A percentile compares a stretch with the other conserved stretches of the same genome.
These are phyloP conservation scores for Aspergillus sclerotioniger DNA, from an alignment of 495 filamentous ascomycete species.

Conservation along the genomic window DNA sequence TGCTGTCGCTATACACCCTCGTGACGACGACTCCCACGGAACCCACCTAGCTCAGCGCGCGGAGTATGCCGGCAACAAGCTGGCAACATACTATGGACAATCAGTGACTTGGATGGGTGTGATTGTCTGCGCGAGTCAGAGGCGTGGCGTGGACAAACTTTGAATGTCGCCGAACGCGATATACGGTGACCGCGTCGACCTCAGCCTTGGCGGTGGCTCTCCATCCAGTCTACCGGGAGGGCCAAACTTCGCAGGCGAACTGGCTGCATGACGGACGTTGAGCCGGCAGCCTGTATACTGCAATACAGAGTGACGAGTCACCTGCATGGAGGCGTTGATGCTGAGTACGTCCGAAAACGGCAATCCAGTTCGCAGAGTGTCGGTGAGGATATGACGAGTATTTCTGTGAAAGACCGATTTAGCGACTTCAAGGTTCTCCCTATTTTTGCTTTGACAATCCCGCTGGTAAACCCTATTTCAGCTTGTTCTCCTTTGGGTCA, in stretches of 20 bases:
- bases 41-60: neutral
- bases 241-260: neutral
- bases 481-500: neutral
- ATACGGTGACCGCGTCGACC: neutral
- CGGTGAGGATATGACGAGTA: slow-evolving; percentile 19
- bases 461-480: neutral
- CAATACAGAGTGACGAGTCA: slow-evolving; percentile 12
- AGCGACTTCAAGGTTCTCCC: neutral
- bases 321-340: slow-evolving; percentile 5
- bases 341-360: neutral
- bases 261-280: slow-evolving; percentile 5
- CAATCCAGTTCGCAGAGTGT: slow-evolving; percentile 8
- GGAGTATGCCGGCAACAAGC: neutral
- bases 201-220: slow-evolving; percentile 1
- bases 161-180: neutral
- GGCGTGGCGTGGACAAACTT: neutral
- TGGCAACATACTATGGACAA: neutral
- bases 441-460: neutral
- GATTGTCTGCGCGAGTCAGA: neutral
- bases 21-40: neutral
- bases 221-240: neutral
- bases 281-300: slow-evolving; percentile 2
- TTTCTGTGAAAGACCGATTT: neutral
- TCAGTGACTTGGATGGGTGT: neutral
- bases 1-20: neutral